These are phyloP conservation scores for Penicillium palitans DNA, from an alignment of 2,329 filamentous ascomycete species.

Conservation along the genomic window DNA sequence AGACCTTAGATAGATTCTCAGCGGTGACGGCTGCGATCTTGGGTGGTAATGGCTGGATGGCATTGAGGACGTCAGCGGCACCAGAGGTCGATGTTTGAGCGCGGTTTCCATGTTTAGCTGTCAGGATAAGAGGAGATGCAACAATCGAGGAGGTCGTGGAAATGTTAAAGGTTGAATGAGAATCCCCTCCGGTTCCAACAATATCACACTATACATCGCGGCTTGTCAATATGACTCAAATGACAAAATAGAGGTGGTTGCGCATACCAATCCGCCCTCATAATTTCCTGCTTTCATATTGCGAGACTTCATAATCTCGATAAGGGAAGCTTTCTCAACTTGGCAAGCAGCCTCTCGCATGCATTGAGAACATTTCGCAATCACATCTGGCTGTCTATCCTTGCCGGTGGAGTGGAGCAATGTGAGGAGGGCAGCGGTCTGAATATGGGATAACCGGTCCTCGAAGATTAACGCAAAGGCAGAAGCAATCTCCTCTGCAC, in stretches of 20 bases:
- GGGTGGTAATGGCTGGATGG: constrained; percentile 70
- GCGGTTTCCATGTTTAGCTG: constrained; percentile 94
- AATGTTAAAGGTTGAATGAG: constrained; percentile 98
- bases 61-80: constrained; percentile 84
- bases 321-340: constrained; percentile 66
- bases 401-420: constrained; percentile 87
- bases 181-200: constrained; percentile 94
- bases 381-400: constrained; percentile 79
- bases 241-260: background rate
- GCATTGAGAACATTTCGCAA: constrained; percentile 76
- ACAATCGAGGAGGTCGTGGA: constrained; percentile 93
- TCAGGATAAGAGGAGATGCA: constrained; percentile 77
- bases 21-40: constrained; percentile 74
- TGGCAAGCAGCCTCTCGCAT: constrained; percentile 79
- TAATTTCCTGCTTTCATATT: constrained; percentile 72
- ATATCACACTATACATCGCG: constrained; percentile 71
- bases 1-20: constrained; percentile 68
- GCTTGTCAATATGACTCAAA: background rate
- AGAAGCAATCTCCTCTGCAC: constrained; percentile 79
- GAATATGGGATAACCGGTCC: constrained; percentile 81
- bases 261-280: constrained; percentile 74
- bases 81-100: constrained; percentile 95
- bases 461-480: constrained; percentile 91
- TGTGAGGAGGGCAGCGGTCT: constrained; percentile 83
- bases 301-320: constrained; percentile 59